Conservation (phyloP, 1,284 basidiomycete species). For the Entoloma clypeatum region DNA sequence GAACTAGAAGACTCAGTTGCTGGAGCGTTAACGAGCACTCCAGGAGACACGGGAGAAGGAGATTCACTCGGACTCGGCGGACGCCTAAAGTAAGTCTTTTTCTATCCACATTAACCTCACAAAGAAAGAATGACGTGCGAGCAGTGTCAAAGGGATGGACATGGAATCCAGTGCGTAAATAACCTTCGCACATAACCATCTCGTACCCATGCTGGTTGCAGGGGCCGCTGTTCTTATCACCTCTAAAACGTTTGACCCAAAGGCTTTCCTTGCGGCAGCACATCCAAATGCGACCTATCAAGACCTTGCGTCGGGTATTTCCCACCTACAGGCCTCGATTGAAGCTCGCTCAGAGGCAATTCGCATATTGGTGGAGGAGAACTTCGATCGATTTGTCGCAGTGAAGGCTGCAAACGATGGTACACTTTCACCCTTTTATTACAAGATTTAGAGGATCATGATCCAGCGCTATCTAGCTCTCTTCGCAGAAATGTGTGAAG, state of each 20-base stretch:
- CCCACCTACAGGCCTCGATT: slow-evolving; percentile 69
- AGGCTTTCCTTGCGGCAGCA: slow-evolving; percentile 85
- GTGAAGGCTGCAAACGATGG: slow-evolving; percentile 97
- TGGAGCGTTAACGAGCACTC: slow-evolving; percentile 49
- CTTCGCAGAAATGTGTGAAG: slow-evolving; percentile 91
- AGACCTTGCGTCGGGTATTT: slow-evolving; percentile 78
- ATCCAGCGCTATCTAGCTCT: slow-evolving; percentile 52
- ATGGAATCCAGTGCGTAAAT: slow-evolving; percentile 63
- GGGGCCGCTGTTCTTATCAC: slow-evolving; percentile 79
- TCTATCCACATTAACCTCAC: slow-evolving; percentile 7
- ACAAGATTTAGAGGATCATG: slow-evolving; percentile 6
- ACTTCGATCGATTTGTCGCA: slow-evolving; percentile 97
- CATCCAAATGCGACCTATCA: slow-evolving; percentile 97
- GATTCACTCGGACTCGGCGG: slow-evolving; percentile 70
- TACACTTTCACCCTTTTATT: slow-evolving; percentile 32
- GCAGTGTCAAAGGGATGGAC: slow-evolving; percentile 64
- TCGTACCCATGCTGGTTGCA: slow-evolving; percentile 28
- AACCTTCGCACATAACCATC: background rate
- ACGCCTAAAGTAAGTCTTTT: slow-evolving; percentile 52
- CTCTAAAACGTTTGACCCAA: slow-evolving; percentile 96
- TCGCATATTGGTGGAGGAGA: slow-evolving; percentile 92
- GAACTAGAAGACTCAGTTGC: slow-evolving; percentile 68
- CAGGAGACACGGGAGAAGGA: slow-evolving; percentile 49
- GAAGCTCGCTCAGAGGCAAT: slow-evolving; percentile 92
- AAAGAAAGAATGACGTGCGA: slow-evolving; percentile 4